Base-by-base conservation (phyloP, 2,329 filamentous ascomycete species). In the Exophiala lecanii-corni region DNA sequence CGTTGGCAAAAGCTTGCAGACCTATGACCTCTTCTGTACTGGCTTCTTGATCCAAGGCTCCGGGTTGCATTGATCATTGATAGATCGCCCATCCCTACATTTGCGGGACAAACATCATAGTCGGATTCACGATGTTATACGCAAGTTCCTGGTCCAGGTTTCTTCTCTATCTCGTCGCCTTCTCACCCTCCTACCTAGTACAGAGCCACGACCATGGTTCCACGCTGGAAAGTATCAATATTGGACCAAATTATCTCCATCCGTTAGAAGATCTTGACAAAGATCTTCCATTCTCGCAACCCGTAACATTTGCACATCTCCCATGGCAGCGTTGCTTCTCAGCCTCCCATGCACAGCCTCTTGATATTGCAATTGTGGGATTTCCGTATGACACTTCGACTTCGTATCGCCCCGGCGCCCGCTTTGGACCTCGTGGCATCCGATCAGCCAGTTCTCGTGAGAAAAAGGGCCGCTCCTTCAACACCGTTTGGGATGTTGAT, bases 371-470 rank as follows among this genome's bases (percentile, higher is more conserved):
- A 7, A 49, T 63, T 36, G 47, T 63, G 9, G 62, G 61, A 9
- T 54, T 62, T 36, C 62, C 61, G 7, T 64, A 58, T 41, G 61
- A 64, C 44, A 63, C 59, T 3, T 54, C 56, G 12, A 58, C 55
- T 0, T 59, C 56, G 19, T 64, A 62, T 44, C 55, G 60, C 3
- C 57, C 59, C 3, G 59, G 60, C 13, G 57, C 60, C 12, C 51
- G 61, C 9, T 61, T 63, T 33, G 61, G 61, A 3, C 61, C 61
- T 2, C 53, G 57, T 5, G 59, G 55, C 1, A 61, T 62, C 33
- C 57, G 61, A 9, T 55, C 58, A 4, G 59, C 51, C 18, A 59
- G 55, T 3, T 55, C 54, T 1, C 56, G 57, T 12, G 57, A 62
- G 36, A 57, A 58, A 34, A 57, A 57, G 25, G 54, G 57, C 20